phyloP scores from a whole-genome alignment of 371 early-diverging fungal species.

The Mortierella sp. region DNA sequence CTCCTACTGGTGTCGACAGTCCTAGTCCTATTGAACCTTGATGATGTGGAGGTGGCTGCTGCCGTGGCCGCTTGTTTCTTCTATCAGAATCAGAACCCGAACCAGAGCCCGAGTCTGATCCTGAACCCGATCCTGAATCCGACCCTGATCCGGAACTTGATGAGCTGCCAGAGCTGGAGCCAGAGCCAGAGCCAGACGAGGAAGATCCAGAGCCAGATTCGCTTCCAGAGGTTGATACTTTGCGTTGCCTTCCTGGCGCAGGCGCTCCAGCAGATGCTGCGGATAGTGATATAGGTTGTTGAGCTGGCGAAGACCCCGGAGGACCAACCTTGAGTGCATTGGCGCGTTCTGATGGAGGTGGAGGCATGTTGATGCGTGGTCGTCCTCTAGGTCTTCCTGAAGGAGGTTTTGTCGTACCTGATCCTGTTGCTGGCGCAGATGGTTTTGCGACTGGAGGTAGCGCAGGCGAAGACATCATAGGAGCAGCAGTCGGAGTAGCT shows the following conservation, averaged over 20 bases:
- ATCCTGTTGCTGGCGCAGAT: neutral
- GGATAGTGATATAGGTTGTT: constrained; percentile 9
- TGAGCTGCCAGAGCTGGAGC: constrained; percentile 53
- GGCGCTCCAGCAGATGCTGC: constrained; percentile 2
- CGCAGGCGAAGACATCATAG: constrained; percentile 52
- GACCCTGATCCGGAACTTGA: constrained; percentile 53
- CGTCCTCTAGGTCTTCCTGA: constrained; percentile 18
- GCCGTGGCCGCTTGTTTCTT: constrained; percentile 10
- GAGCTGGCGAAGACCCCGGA: constrained; percentile 9
- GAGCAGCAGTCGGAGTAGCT: constrained; percentile 59
- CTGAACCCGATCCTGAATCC: constrained; percentile 44
- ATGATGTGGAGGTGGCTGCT: constrained; percentile 5
- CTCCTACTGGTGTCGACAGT: constrained; percentile 35
- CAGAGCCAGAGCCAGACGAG: constrained; percentile 37
- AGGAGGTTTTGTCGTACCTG: neutral
- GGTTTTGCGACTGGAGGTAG: constrained; percentile 7
- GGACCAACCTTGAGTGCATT: constrained; percentile 15
- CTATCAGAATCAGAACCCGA: constrained; percentile 35
- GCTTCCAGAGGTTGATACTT: constrained; percentile 46
- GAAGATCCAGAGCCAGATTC: constrained; percentile 49
- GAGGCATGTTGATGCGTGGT: constrained; percentile 30
- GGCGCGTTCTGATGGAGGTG: constrained; percentile 22
- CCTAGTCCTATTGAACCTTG: constrained; percentile 48
- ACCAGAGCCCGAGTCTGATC: constrained; percentile 28
- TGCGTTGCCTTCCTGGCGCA: constrained; percentile 22